A percentile compares a stretch with the other conserved stretches of the same genome.
Conservation (phyloP, 2,329 filamentous ascomycete genomes). For the Diaporthe vaccinii region DNA sequence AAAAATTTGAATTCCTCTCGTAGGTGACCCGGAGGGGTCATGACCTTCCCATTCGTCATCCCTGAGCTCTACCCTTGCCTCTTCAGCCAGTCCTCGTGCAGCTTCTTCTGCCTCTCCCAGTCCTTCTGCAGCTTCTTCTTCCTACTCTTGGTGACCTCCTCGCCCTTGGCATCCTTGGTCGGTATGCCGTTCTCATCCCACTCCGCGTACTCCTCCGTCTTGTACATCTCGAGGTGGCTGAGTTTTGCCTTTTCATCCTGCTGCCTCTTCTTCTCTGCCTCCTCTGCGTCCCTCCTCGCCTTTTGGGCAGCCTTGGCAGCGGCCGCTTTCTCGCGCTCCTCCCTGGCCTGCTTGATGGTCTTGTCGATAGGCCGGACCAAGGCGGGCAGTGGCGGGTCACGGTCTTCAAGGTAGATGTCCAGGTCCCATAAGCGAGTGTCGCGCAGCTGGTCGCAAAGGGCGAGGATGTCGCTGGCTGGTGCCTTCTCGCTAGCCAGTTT, state of each 20-base stretch:
- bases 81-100: slow-evolving; percentile 66
- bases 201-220: slow-evolving; percentile 62
- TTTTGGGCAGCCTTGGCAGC: slow-evolving; percentile 63
- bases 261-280: slow-evolving; percentile 57
- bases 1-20: no score
- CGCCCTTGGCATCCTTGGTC: slow-evolving; percentile 70
- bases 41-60: neutral
- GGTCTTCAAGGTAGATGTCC: slow-evolving; percentile 79
- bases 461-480: slow-evolving; percentile 71
- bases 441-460: slow-evolving; percentile 74
- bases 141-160: slow-evolving; percentile 74
- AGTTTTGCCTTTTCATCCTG: slow-evolving; percentile 53
- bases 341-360: slow-evolving; percentile 66
- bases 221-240: slow-evolving; percentile 51
- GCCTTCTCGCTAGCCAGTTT: slow-evolving; percentile 57
- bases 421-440: slow-evolving; percentile 75
- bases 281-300: slow-evolving; percentile 46
- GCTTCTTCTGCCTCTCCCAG: slow-evolving; percentile 79
- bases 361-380: slow-evolving; percentile 75
- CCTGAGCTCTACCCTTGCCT: slow-evolving; percentile 20
- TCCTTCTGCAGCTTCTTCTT: slow-evolving; percentile 78
- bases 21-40: neutral
- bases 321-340: slow-evolving; percentile 65
- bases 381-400: slow-evolving; percentile 64
- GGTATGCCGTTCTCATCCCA: slow-evolving; percentile 79